Conservation (phyloP, 2,329 filamentous ascomycete species). For the Aspergillus eucalypticola region DNA sequence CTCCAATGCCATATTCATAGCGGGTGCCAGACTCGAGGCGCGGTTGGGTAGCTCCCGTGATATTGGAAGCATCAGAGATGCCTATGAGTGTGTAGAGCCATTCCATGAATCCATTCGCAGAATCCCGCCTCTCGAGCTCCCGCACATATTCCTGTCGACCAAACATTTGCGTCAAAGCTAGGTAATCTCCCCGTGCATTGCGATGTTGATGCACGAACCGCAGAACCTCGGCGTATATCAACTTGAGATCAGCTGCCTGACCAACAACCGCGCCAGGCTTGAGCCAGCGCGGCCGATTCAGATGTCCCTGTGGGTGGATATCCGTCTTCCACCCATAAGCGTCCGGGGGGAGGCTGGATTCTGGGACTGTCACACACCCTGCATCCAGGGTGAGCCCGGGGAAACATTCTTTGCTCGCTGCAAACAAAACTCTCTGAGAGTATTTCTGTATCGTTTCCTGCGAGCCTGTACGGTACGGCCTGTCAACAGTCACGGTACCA, state of each 20-base stretch:
- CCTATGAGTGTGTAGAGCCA: constrained; percentile 42
- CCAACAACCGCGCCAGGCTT: constrained; percentile 54
- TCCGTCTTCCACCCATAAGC: constrained; percentile 51
- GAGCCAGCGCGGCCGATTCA: constrained; percentile 51
- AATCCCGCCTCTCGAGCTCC: constrained; percentile 42
- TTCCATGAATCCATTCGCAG: constrained; percentile 36
- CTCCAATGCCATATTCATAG: constrained; percentile 54
- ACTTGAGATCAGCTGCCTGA: constrained; percentile 50
- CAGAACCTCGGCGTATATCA: constrained; percentile 48
- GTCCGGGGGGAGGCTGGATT: constrained; percentile 53
- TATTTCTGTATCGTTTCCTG: constrained; percentile 43
- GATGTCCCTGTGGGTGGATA: constrained; percentile 34
- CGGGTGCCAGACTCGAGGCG: constrained; percentile 38
- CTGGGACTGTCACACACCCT: constrained; percentile 56
- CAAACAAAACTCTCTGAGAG: constrained; percentile 58
- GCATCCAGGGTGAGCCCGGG: constrained; percentile 45
- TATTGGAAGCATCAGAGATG: constrained; percentile 40
- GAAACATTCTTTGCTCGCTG: constrained; percentile 56
- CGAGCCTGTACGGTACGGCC: constrained; percentile 19
- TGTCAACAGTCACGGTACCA: constrained; percentile 37
- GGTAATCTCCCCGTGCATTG: constrained; percentile 43
- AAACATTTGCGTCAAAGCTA: constrained; percentile 54
- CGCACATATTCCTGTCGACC: constrained; percentile 56
- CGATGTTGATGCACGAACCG: constrained; percentile 37
- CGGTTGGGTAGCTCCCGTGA: constrained; percentile 35